A percentile compares a stretch with the other conserved stretches of the same genome.
phyloP scores from a whole-genome alignment of 805 yeast genomes.

The Ogataea minuta region DNA sequence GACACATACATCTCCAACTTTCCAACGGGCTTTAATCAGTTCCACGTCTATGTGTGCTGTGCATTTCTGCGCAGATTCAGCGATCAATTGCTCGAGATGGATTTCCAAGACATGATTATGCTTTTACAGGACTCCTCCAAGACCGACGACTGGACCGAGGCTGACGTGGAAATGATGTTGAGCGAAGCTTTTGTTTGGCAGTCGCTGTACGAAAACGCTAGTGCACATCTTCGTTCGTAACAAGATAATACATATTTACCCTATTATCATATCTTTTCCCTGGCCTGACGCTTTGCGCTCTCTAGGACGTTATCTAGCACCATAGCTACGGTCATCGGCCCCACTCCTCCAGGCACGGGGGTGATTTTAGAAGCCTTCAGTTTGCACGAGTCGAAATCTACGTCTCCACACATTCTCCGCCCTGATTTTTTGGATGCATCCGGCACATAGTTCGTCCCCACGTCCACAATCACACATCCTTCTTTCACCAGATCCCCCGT shows the following conservation, averaged over 20 bases:
- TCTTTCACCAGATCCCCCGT: slow-evolving; percentile 85
- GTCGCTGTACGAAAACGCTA: slow-evolving; percentile 82
- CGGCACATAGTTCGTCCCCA: slow-evolving; percentile 87
- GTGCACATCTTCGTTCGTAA: slow-evolving; percentile 62
- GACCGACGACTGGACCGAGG: slow-evolving; percentile 79
- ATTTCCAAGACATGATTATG: slow-evolving; percentile 91
- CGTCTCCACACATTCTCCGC: slow-evolving; percentile 88
- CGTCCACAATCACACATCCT: slow-evolving; percentile 87
- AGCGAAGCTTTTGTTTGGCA: slow-evolving; percentile 99
- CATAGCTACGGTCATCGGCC: slow-evolving; percentile 99
- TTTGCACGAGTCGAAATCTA: slow-evolving; percentile 70
- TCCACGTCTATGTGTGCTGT: slow-evolving; percentile 96
- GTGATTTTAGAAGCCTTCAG: slow-evolving; percentile 69
- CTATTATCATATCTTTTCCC: slow-evolving; percentile 1
- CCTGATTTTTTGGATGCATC: slow-evolving; percentile 78
- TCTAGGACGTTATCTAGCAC: slow-evolving; percentile 76
- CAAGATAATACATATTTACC: slow-evolving; percentile 29
- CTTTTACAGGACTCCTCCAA: slow-evolving; percentile 84
- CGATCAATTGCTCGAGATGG: slow-evolving; percentile 73
- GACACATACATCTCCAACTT: slow-evolving; percentile 84
- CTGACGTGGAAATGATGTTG: slow-evolving; percentile 84
- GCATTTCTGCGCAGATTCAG: slow-evolving; percentile 92
- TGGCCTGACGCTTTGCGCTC: slow-evolving; percentile 51
- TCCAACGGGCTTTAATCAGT: slow-evolving; percentile 79
- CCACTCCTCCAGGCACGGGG: slow-evolving; percentile 99